Percentiles rank a stretch among this genome's conserved stretches.
These are phyloP conservation scores for Paramecium bursaria DNA, from an alignment of 73 alveolate species.

Conservation along the genomic window DNA sequence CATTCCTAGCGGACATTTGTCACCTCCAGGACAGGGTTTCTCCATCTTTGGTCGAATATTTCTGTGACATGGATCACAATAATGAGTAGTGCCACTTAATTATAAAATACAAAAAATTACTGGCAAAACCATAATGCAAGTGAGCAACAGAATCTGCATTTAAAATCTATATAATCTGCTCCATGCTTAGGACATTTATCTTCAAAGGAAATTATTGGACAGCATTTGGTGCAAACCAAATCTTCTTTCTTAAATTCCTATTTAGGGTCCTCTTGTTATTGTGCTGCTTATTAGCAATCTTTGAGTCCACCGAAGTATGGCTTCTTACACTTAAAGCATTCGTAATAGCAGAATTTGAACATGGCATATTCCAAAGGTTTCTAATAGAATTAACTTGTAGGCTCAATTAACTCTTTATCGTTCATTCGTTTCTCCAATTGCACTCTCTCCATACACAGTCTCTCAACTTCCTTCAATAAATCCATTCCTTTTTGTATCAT, in stretches of 20 bases:
- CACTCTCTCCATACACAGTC: slow-evolving; percentile 22
- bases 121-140: slow-evolving; percentile 92
- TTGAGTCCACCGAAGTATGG: slow-evolving; percentile 94
- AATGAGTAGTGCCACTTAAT: slow-evolving; percentile 85
- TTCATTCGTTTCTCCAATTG: slow-evolving; percentile 25
- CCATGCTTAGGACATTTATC: slow-evolving; percentile 88
- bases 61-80: slow-evolving; percentile 91
- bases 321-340: slow-evolving; percentile 86
- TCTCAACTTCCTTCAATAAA: slow-evolving; percentile 30
- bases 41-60: slow-evolving; percentile 54
- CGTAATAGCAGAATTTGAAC: slow-evolving; percentile 84
- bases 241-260: slow-evolving; percentile 80
- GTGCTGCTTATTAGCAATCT: slow-evolving; percentile 83
- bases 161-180: slow-evolving; percentile 89
- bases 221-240: slow-evolving; percentile 81
- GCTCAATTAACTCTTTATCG: slow-evolving; percentile 49
- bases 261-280: slow-evolving; percentile 74
- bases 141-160: slow-evolving; percentile 93
- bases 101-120: slow-evolving; percentile 41
- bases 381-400: not conserved
- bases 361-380: slow-evolving; percentile 79
- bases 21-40: slow-evolving; percentile 66
- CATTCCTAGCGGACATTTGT: slow-evolving; percentile 65
- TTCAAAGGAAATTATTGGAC: slow-evolving; percentile 75
- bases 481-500: slow-evolving; percentile 9